Conservation (phyloP, 1,139 yeast genomes). For the Komagataea norvegica region DNA sequence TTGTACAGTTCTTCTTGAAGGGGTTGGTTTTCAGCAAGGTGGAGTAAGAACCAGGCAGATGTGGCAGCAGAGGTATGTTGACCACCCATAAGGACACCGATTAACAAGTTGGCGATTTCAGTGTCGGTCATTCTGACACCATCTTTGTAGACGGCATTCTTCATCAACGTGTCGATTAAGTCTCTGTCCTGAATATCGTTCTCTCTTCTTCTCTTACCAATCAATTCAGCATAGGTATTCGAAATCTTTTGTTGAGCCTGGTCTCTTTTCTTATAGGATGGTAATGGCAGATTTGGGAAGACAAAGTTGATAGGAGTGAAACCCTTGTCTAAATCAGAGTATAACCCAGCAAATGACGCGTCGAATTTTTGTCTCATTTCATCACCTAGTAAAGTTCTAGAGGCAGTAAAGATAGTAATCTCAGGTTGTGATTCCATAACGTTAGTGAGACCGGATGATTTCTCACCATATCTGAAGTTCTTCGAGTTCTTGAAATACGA, state of each 20-base stretch:
- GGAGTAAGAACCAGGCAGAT: conserved; percentile 90
- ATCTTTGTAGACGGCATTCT: conserved; percentile 80
- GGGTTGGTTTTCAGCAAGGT: conserved; percentile 80
- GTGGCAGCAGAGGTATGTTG: conserved; percentile 98
- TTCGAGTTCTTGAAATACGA: conserved; percentile 54
- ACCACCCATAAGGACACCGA: conserved; percentile 98
- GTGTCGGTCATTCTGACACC: conserved; percentile 92
- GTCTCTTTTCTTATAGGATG: conserved; percentile 80
- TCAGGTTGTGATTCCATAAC: conserved; percentile 90
- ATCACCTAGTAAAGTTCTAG: conserved; percentile 84
- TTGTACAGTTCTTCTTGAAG: conserved; percentile 73
- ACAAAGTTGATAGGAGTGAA: conserved; percentile 95
- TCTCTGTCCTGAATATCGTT: conserved; percentile 83
- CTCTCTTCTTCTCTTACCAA: conserved; percentile 63
- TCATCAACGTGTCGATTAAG: conserved; percentile 83
- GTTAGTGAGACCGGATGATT: conserved; percentile 49
- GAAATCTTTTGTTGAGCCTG: conserved; percentile 81
- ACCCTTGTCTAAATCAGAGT: conserved; percentile 92
- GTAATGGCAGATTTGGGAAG: conserved; percentile 89
- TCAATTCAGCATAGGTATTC: conserved; percentile 72
- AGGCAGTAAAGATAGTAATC: conserved; percentile 93
- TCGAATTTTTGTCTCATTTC: conserved; percentile 84
- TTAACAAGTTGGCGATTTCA: conserved; percentile 88
- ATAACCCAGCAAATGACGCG: conserved; percentile 77
- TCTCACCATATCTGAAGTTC: conserved; percentile 36